These are phyloP conservation scores for Aureobasidium pullulans DNA, from an alignment of 2,329 filamentous ascomycete genomes.

Conservation along the genomic window DNA sequence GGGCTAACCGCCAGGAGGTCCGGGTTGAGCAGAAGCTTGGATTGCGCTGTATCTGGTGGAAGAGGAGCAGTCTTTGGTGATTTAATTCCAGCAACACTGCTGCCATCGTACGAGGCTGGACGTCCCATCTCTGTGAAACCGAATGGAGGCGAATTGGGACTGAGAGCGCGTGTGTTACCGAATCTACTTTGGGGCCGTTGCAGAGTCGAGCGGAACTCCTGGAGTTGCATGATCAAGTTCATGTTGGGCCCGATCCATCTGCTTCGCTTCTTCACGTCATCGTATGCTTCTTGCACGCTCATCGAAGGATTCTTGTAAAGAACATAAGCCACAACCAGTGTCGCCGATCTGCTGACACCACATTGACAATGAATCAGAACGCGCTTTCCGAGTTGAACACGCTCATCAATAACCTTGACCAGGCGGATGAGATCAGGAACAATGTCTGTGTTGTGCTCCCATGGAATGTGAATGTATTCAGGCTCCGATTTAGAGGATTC, in stretches of 20 bases:
- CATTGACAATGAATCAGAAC: constrained; percentile 81
- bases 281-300: constrained; percentile 76
- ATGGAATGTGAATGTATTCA: constrained; percentile 80
- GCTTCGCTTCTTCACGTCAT: constrained; percentile 71
- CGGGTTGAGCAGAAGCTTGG: not conserved
- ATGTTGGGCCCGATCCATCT: constrained; percentile 88
- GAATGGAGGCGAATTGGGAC: constrained; percentile 28
- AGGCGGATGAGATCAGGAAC: constrained; percentile 66
- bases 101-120: constrained; percentile 3
- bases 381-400: constrained; percentile 65
- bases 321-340: constrained; percentile 78
- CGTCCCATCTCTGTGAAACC: constrained; percentile 26
- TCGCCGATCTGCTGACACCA: constrained; percentile 76
- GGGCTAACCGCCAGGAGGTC: constrained; percentile 34
- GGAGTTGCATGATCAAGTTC: constrained; percentile 83
- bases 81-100: constrained; percentile 5
- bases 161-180: constrained; percentile 24
- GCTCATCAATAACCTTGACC: constrained; percentile 68
- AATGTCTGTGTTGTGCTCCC: constrained; percentile 86
- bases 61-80: constrained; percentile 54
- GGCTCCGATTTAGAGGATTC: constrained; percentile 46
- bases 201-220: constrained; percentile 59
- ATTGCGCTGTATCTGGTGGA: constrained; percentile 29
- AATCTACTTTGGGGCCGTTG: constrained; percentile 22
- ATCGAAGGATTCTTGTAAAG: constrained; percentile 69